Evolutionary conservation across 441 rosid species (phyloP).

Genomic region (Francoa sonchifolia): DNA sequence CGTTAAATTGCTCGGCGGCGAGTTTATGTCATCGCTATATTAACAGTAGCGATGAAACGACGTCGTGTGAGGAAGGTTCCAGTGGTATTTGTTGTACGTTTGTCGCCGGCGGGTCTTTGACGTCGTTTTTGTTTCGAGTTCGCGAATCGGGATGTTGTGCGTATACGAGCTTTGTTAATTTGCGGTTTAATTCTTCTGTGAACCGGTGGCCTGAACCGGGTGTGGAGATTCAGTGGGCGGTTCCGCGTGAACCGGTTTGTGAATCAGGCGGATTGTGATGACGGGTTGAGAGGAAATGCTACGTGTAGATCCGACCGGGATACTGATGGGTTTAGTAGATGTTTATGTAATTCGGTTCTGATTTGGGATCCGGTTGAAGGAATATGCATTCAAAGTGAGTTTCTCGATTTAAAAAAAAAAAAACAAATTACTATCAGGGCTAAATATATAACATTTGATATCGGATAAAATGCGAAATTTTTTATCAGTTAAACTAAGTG

Average conservation of each 20-base stretch:
- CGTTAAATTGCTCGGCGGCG: conserved; percentile 44
- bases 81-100: conserved; percentile 42
- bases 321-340: conserved; percentile 6
- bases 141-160: conserved; percentile 51
- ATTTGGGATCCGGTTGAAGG: too few relatives aligned
- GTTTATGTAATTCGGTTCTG: too few relatives aligned
- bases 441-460: too few relatives aligned
- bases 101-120: conserved; percentile 46
- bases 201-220: conserved; percentile 48
- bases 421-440: too few relatives aligned
- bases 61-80: conserved; percentile 28
- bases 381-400: too few relatives aligned
- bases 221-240: conserved; percentile 47
- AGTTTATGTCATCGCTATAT: conserved; percentile 52
- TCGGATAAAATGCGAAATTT: too few relatives aligned
- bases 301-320: conserved; percentile 7
- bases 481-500: too few relatives aligned
- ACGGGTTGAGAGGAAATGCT: conserved; percentile 30
- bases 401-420: too few relatives aligned
- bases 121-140: conserved; percentile 47
- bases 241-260: conserved; percentile 38
- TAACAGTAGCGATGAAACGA: conserved; percentile 24
- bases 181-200: conserved; percentile 29
- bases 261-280: conserved; percentile 31
- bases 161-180: conserved; percentile 38